Evolutionary conservation across 257 asterid genomes (phyloP).

Genomic region (Salvia hispanica): DNA sequence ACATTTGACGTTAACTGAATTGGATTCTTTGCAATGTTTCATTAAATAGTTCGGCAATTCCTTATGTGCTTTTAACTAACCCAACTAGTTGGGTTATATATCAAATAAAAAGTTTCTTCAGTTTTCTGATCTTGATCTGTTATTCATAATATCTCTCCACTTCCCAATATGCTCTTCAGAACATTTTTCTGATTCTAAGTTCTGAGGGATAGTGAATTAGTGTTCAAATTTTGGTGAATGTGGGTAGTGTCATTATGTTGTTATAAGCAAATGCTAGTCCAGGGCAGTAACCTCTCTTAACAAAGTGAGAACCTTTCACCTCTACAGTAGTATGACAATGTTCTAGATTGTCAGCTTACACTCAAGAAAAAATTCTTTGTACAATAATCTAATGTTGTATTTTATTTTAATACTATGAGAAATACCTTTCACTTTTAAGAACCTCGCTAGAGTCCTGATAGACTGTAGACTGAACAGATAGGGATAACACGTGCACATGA

Average conservation of each 20-base stretch:
- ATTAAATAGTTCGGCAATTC: not conserved
- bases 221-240: slow-evolving; percentile 1
- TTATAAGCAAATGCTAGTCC: not conserved
- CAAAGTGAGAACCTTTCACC: slow-evolving; percentile 12
- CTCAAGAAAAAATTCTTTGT: not conserved
- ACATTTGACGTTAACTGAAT: not conserved
- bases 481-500: not conserved
- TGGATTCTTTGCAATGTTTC: slow-evolving; percentile 2
- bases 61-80: not conserved
- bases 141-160: not conserved
- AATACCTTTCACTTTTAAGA: not conserved
- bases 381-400: not conserved
- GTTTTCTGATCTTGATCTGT: slow-evolving; percentile 16
- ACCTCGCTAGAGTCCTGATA: not conserved
- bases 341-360: not conserved
- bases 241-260: not conserved
- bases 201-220: not conserved
- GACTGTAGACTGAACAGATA: not conserved
- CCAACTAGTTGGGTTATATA: not conserved
- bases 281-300: not conserved
- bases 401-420: not conserved
- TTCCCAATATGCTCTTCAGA: slow-evolving; percentile 7
- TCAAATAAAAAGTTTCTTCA: not conserved
- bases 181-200: not conserved
- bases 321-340: not conserved